A percentile compares a stretch with the other conserved stretches of the same genome.
Evolutionary conservation across 352 stramenopile species (phyloP).

Genomic region (Globisporangium solare): DNA sequence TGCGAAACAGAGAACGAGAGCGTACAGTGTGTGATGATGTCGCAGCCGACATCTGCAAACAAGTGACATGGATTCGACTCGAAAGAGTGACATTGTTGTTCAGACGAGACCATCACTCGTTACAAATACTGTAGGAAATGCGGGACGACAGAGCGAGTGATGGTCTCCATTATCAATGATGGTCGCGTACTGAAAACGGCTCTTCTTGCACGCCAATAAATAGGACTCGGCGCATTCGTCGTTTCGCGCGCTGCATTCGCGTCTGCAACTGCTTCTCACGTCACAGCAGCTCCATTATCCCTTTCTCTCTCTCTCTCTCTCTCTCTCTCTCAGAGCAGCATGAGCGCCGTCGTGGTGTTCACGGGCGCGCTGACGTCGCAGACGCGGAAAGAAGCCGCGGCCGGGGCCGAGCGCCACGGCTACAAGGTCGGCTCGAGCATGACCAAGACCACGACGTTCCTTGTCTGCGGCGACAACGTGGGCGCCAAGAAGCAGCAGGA

Average conservation of each 20-base stretch:
- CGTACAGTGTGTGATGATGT: background rate
- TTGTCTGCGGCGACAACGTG: constrained; percentile 48
- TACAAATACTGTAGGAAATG: too few relatives aligned
- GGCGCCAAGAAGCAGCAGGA: constrained; percentile 48
- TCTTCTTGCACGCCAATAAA: too few relatives aligned
- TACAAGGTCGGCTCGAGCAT: constrained; percentile 33
- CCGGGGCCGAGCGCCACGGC: constrained; percentile 29
- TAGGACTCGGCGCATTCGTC: background rate
- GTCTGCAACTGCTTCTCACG: background rate
- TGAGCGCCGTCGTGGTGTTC: constrained; percentile 38
- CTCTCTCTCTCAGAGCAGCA: background rate
- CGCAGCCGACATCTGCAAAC: background rate
- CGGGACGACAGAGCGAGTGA: too few relatives aligned
- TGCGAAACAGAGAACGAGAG: background rate
- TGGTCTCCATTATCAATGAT: background rate
- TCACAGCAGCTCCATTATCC: too few relatives aligned
- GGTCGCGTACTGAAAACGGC: too few relatives aligned
- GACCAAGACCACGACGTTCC: constrained; percentile 34
- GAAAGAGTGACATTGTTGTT: background rate
- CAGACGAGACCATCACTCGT: background rate
- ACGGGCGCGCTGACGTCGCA: constrained; percentile 38
- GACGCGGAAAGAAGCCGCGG: constrained; percentile 32
- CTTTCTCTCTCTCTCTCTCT: too few relatives aligned
- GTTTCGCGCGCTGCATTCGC: background rate
- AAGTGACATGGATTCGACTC: background rate